Conservation (phyloP, 2,329 filamentous ascomycete genomes). For the Penicillium rolfsii region DNA sequence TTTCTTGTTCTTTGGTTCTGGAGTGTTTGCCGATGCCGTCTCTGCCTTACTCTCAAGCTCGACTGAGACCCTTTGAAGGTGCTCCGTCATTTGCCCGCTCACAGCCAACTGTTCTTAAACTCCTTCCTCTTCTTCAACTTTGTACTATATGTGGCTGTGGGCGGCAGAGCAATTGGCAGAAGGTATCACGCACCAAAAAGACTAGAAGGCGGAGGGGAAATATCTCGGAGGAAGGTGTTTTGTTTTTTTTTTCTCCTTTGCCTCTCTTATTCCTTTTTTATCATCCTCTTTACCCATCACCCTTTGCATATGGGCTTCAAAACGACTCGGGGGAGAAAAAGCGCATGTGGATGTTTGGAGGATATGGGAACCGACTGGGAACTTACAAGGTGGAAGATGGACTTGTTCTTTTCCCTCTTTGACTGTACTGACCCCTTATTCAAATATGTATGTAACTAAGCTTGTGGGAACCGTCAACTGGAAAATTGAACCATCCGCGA, state of each 20-base stretch:
- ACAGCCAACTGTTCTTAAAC: constrained; percentile 7
- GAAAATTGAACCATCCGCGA: constrained; percentile 28
- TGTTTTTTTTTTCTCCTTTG: constrained; percentile 15
- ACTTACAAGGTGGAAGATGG: constrained; percentile 5
- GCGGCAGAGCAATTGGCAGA: constrained; percentile 14
- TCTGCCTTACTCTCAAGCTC: constrained; percentile 15
- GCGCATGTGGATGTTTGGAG: constrained; percentile 7
- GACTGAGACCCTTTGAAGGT: background rate
- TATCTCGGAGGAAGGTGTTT: constrained; percentile 17
- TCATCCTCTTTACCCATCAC: background rate
- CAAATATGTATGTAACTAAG: constrained; percentile 25
- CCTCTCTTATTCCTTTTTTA: background rate
- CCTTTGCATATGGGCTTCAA: constrained; percentile 22
- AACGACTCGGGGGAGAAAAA: constrained; percentile 17
- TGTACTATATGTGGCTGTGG: constrained; percentile 30
- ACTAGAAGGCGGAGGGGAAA: constrained; percentile 30
- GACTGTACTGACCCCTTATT: constrained; percentile 19
- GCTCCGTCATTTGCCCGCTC: background rate
- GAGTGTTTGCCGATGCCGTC: constrained; percentile 20
- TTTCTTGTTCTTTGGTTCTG: constrained; percentile 23
- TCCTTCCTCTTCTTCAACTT: constrained; percentile 12
- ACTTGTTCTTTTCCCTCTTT: constrained; percentile 17
- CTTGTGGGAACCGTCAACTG: constrained; percentile 25
- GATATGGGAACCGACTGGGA: background rate
- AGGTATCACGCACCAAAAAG: constrained; percentile 27